Evolutionary conservation across 306 rosid genomes (phyloP), one percentile per base, ranked within the genome.

Genomic region (Cotoneaster glaucophyllus): DNA sequence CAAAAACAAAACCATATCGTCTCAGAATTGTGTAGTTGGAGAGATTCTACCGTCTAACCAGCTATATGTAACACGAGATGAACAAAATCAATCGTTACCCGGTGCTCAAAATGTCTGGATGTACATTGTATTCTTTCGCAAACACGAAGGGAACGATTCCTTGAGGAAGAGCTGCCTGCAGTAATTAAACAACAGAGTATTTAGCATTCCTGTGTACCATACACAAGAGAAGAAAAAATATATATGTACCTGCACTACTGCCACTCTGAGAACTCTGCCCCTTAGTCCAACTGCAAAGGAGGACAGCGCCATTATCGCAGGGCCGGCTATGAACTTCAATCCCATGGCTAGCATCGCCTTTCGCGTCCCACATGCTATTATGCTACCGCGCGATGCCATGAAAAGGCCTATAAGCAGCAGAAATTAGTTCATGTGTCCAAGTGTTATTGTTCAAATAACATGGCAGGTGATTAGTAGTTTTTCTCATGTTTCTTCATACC

Each of bases 101-200:
- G 3, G 98, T 92, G 82, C 98, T 92, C 63, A 92, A 74, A 79
- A 95, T 79, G 52, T 87, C 88, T 57, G 98, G 97, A 80, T 92
- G 76, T 25, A 90, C 84, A 62, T 92, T 85, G 29, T 95, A 95
- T 86, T 95, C 98, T 83, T 86, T 92, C 34, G 98, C 93, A 72
- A 95, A 92, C 56, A 95, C 97, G 79, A 95, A 95, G 63, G 99
- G 97, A 82, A 92, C 99, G 74, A 95, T 95, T 80, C 97, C 99
- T 78, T 90, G 99, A 63, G 99, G 99, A 37, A 95, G 88, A 75
- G 97, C 93, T 39, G 99, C 99, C 99, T 95, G 87, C 80, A 81
- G 41, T 67, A 74, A 48, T 1, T 41, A 41, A 32, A 71, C 45
- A 72, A 10, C 3, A 50, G 1, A 26, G 25, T 13, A 29, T 29